Evolutionary conservation across 1,139 yeast genomes (phyloP), one percentile per base, ranked within the genome.

Genomic region (Suhomyces anneliseae): DNA sequence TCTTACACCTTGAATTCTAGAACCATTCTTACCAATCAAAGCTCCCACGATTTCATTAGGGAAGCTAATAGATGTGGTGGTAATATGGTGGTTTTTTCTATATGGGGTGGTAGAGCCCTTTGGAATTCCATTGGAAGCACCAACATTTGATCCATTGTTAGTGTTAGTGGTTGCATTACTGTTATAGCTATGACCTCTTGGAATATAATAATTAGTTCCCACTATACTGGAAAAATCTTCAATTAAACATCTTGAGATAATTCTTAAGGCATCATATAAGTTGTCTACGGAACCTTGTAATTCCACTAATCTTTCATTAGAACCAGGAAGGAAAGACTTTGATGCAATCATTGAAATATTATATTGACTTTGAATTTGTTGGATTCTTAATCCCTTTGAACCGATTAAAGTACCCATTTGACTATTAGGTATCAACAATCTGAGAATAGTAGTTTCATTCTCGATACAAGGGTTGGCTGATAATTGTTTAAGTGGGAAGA

Each of bases 361-460:
- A 63, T 74, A 85, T 40, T 70, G 72, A 49, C 83, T 85, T 69
- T 90, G 96, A 53, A 90, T 81, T 47, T 84, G 79, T 70, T 89
- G 92, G 62, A 90, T 90, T 65, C 93, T 80, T 34, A 77, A 73
- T 43, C 97, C 97, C 56, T 81, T 88, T 49, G 88, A 82, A 43
- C 97, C 97, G 64, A 90, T 90, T 46, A 90, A 80, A 9, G 96
- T 85, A 39, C 97, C 97, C 83, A 90, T 85, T 67, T 90, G 96
- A 51, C 85, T 78, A 68, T 90, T 90, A 41, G 96, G 92, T 51
- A 90, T 78, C 52, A 92, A 73, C 45, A 90, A 72, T 60, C 97
- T 78, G 57, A 90, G 69, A 38, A 83, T 76, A 29, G 87, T 76
- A 8, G 80, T 74, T 45, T 75, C 72, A 36, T 81, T 82, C 43